These are phyloP conservation scores for Xerocomellus chrysenteron DNA, from an alignment of 768 basidiomycete genomes.

Conservation along the genomic window DNA sequence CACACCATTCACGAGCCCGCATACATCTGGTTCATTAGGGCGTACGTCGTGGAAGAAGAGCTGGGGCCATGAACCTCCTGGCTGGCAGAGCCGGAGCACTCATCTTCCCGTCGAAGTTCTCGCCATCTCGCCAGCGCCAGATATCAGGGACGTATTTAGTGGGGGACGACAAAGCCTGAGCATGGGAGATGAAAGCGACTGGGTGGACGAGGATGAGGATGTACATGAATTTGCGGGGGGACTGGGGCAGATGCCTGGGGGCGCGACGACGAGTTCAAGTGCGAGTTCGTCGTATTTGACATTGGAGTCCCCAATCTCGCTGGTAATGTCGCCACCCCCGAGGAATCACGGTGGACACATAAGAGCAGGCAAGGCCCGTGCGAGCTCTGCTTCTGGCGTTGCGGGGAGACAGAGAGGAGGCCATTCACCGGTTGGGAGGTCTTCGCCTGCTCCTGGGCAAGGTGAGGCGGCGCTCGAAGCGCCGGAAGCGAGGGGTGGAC, in stretches of 20 bases:
- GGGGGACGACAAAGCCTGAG: slow-evolving; percentile 53
- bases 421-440: slow-evolving; percentile 60
- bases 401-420: slow-evolving; percentile 45
- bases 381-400: slow-evolving; percentile 23
- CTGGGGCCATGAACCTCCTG: slow-evolving; percentile 85
- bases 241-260: slow-evolving; percentile 56
- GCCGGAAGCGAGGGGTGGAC: slow-evolving; percentile 50
- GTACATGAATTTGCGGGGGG: slow-evolving; percentile 70
- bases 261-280: slow-evolving; percentile 27
- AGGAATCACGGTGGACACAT: slow-evolving; percentile 43
- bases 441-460: slow-evolving; percentile 53
- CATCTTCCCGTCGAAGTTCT: slow-evolving; percentile 77
- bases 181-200: slow-evolving; percentile 78
- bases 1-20: slow-evolving; percentile 67
- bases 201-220: slow-evolving; percentile 88
- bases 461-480: slow-evolving; percentile 47
- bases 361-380: slow-evolving; percentile 33
- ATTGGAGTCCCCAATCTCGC: slow-evolving; percentile 41
- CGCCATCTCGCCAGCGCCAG: slow-evolving; percentile 53
- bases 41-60: slow-evolving; percentile 86
- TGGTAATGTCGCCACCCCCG: slow-evolving; percentile 49
- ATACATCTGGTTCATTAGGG: slow-evolving; percentile 46
- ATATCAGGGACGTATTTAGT: slow-evolving; percentile 78
- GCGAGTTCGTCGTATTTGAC: slow-evolving; percentile 24
- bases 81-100: slow-evolving; percentile 68